A percentile compares a stretch with the other conserved stretches of the same genome.
These are phyloP conservation scores for Leccinum olivaceoglutinosum DNA, from an alignment of 1,284 basidiomycete genomes.

Conservation along the genomic window DNA sequence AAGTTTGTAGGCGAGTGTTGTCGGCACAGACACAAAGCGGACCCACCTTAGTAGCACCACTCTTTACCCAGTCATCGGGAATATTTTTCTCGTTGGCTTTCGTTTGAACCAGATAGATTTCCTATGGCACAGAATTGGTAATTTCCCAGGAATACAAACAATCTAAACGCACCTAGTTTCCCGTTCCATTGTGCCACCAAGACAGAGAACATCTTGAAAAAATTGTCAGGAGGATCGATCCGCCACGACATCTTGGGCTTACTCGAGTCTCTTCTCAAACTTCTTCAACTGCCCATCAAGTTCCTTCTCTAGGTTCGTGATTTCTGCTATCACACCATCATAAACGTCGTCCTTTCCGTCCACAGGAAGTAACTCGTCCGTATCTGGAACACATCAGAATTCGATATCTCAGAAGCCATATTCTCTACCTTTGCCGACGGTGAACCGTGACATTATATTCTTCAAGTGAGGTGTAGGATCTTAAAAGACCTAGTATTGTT, in stretches of 20 bases:
- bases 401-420: conserved; percentile 8
- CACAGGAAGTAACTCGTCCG: conserved; percentile 67
- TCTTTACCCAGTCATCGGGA: conserved; percentile 83
- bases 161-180: conserved; percentile 58
- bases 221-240: conserved; percentile 6
- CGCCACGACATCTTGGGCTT: conserved; percentile 17
- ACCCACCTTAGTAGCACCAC: conserved; percentile 71
- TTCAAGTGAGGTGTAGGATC: conserved; percentile 61
- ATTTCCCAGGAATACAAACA: not conserved
- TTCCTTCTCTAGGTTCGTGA: conserved; percentile 60
- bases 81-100: conserved; percentile 53
- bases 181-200: conserved; percentile 83
- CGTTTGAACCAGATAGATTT: conserved; percentile 85
- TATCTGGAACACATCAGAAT: conserved; percentile 34
- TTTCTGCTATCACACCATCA: conserved; percentile 71
- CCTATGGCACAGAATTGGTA: conserved; percentile 39
- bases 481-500: conserved; percentile 68
- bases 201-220: conserved; percentile 45
- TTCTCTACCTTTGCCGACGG: conserved; percentile 52
- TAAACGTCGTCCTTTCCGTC: conserved; percentile 82
- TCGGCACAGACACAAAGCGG: not conserved
- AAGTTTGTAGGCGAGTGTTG: conserved; percentile 3
- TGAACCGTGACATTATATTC: conserved; percentile 70
- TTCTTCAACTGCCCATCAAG: conserved; percentile 64
- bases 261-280: conserved; percentile 59